Evolutionary conservation across 805 yeast genomes (phyloP).

Genomic region (Sugiyamaella qingdaonensis): DNA sequence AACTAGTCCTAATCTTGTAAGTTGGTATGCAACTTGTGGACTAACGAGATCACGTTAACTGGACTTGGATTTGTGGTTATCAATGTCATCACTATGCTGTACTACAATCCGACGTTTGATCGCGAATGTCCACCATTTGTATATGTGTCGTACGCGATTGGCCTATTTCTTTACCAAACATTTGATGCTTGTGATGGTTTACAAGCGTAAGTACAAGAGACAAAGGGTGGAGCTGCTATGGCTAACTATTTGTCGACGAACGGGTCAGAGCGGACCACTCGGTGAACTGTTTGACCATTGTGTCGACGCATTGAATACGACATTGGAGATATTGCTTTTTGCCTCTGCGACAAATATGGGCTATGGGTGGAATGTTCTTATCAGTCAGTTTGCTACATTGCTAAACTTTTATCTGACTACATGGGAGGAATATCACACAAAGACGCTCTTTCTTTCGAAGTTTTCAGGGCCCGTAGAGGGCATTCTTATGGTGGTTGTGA

Average conservation of each 20-base stretch:
- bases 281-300: conserved; percentile 95
- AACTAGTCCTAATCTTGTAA: conserved; percentile 16
- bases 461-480: conserved; percentile 97
- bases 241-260: conserved; percentile 48
- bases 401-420: conserved; percentile 80
- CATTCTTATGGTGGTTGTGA: conserved; percentile 54
- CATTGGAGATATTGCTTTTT: conserved; percentile 64
- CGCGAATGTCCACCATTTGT: conserved; percentile 68
- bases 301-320: conserved; percentile 60
- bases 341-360: conserved; percentile 69
- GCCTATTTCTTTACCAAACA: conserved; percentile 86
- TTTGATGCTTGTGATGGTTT: conserved; percentile 96
- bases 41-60: conserved; percentile 75
- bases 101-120: conserved; percentile 65
- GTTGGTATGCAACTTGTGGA: conserved; percentile 3
- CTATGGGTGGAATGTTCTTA: conserved; percentile 50
- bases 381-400: conserved; percentile 30
- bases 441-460: conserved; percentile 67
- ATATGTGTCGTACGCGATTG: conserved; percentile 70
- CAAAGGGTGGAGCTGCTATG: too few species aligned
- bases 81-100: conserved; percentile 61
- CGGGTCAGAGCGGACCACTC: conserved; percentile 91
- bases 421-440: conserved; percentile 95
- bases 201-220: conserved; percentile 53
- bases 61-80: conserved; percentile 70